phyloP scores from a whole-genome alignment of 148 eudicot genomes.

The Mesembryanthemum crystallinum region DNA sequence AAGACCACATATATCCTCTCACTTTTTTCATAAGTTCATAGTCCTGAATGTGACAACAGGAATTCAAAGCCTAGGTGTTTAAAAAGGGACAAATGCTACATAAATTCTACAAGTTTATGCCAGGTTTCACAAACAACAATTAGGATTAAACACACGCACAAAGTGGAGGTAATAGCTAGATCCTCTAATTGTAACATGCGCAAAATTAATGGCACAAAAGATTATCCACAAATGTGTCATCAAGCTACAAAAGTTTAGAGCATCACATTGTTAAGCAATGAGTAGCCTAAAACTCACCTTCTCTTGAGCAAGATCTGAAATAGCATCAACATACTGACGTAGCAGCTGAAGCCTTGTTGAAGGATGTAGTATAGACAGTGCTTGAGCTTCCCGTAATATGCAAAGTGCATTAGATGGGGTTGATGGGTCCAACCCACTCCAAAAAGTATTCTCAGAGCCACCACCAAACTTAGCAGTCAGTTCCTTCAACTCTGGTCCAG shows the following conservation, averaged over 20 bases:
- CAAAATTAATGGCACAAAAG: background rate
- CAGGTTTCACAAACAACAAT: no score
- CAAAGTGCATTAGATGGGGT: slow-evolving; percentile 24
- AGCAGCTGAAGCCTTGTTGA: slow-evolving; percentile 44
- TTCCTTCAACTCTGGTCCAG: slow-evolving; percentile 19
- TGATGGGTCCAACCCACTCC: slow-evolving; percentile 13
- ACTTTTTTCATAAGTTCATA: no score
- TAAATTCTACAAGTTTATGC: no score
- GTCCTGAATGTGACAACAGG: no score
- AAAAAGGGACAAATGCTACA: no score
- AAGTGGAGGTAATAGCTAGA: no score
- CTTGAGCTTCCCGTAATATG: slow-evolving; percentile 30
- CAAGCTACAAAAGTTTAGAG: background rate
- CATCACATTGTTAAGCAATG: no score
- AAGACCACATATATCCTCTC: background rate
- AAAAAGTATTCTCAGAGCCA: slow-evolving; percentile 17
- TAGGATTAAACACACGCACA: no score
- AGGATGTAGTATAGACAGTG: slow-evolving; percentile 32
- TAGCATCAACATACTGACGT: slow-evolving; percentile 33
- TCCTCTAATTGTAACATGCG: background rate
- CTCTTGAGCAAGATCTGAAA: slow-evolving; percentile 41
- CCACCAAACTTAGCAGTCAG: slow-evolving; percentile 14
- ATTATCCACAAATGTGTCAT: background rate
- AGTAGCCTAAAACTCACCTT: slow-evolving; percentile 33
- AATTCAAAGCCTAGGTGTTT: no score